Conservation (phyloP, 371 early-diverging fungal species). For the Apophysomyces variabilis region DNA sequence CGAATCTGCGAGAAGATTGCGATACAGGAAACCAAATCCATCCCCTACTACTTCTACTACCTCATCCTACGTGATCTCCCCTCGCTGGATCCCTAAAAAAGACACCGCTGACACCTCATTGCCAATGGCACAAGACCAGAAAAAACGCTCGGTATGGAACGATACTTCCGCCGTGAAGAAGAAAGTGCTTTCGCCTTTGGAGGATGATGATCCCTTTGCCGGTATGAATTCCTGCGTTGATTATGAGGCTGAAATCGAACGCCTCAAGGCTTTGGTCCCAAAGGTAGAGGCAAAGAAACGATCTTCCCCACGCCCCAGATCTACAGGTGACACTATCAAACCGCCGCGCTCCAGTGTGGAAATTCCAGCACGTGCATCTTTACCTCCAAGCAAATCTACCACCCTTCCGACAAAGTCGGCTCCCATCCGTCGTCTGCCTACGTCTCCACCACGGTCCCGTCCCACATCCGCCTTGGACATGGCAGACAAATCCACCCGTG, state of each 20-base stretch:
- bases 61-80: slow-evolving; percentile 24
- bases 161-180: slow-evolving; percentile 19
- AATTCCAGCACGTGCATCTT: background rate
- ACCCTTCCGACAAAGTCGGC: background rate
- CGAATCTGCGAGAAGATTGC: background rate
- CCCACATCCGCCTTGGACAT: slow-evolving; percentile 7
- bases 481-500: slow-evolving; percentile 10
- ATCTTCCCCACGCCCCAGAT: slow-evolving; percentile 16
- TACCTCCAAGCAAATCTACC: slow-evolving; percentile 5
- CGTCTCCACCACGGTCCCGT: slow-evolving; percentile 5
- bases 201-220: slow-evolving; percentile 46
- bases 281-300: slow-evolving; percentile 36
- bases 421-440: slow-evolving; percentile 1
- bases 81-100: slow-evolving; percentile 27
- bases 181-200: slow-evolving; percentile 16
- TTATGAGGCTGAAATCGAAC: slow-evolving; percentile 51
- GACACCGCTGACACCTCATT: slow-evolving; percentile 23
- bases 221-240: slow-evolving; percentile 51
- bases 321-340: slow-evolving; percentile 16
- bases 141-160: slow-evolving; percentile 28
- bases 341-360: background rate
- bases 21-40: slow-evolving; percentile 18
- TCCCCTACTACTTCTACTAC: slow-evolving; percentile 18
- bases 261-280: slow-evolving; percentile 47
- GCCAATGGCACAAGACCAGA: slow-evolving; percentile 23